phyloP scores from a whole-genome alignment of 495 filamentous ascomycete genomes.

The Trichoderma asperelloides region DNA sequence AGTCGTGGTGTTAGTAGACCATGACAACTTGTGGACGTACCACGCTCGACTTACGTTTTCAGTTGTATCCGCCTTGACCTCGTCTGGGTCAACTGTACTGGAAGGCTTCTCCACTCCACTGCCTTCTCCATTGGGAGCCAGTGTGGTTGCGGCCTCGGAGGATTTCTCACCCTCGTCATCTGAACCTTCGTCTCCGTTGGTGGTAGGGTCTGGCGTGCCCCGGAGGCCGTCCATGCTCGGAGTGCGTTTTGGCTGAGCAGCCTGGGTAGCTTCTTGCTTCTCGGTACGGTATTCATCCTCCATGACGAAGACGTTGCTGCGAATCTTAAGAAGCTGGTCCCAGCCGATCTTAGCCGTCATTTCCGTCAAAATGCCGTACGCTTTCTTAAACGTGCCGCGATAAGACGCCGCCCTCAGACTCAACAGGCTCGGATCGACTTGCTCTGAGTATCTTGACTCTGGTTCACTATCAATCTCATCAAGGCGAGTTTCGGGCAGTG shows the following conservation, averaged over 20 bases:
- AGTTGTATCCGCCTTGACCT: slow-evolving; percentile 57
- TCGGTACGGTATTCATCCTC: slow-evolving; percentile 95
- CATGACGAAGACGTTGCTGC: slow-evolving; percentile 98
- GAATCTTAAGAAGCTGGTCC: slow-evolving; percentile 87
- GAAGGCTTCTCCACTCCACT: slow-evolving; percentile 65
- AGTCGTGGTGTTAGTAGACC: neutral
- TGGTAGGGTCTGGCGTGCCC: slow-evolving; percentile 51
- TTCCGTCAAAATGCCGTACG: slow-evolving; percentile 88
- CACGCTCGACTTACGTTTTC: slow-evolving; percentile 55
- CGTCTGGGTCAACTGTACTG: slow-evolving; percentile 72
- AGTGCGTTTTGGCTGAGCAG: slow-evolving; percentile 48
- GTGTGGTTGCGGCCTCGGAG: slow-evolving; percentile 23
- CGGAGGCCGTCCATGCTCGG: slow-evolving; percentile 69
- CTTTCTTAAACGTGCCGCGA: slow-evolving; percentile 89
- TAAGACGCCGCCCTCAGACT: slow-evolving; percentile 82
- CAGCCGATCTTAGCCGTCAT: slow-evolving; percentile 93
- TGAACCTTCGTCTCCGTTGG: slow-evolving; percentile 44
- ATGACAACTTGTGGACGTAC: neutral
- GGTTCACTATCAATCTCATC: slow-evolving; percentile 92
- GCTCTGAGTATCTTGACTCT: slow-evolving; percentile 68
- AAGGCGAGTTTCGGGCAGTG: slow-evolving; percentile 78
- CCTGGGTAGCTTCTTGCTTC: slow-evolving; percentile 56
- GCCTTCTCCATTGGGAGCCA: slow-evolving; percentile 31
- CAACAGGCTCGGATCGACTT: slow-evolving; percentile 76
- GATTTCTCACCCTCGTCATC: slow-evolving; percentile 37